Evolutionary conservation across 139 green algal species (phyloP).

Genomic region (Coelastrella sp.): DNA sequence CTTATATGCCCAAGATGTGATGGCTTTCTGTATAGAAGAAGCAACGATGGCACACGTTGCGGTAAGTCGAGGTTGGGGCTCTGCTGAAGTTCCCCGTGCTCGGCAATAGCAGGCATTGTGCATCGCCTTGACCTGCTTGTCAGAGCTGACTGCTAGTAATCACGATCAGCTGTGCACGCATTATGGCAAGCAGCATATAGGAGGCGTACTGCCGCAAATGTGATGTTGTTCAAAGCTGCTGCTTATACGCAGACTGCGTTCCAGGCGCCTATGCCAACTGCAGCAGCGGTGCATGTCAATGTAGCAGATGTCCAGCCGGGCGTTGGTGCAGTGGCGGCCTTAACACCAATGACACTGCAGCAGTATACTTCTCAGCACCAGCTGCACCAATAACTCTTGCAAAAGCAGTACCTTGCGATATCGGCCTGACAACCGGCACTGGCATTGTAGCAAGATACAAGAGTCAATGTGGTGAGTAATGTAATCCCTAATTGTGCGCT

Average conservation of each 20-base stretch:
- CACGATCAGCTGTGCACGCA: too few species aligned
- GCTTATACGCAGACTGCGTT: not conserved
- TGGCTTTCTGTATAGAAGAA: too few species aligned
- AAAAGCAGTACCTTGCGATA: not conserved
- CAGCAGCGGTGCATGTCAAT: not conserved
- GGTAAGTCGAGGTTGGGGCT: too few species aligned
- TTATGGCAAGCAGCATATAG: too few species aligned
- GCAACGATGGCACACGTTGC: too few species aligned
- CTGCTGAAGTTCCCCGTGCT: too few species aligned
- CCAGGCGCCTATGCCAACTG: not conserved
- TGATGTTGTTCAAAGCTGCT: not conserved
- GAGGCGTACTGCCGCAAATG: too few species aligned
- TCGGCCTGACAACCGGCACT: not conserved
- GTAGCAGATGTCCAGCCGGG: not conserved
- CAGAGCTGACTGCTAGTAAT: too few species aligned
- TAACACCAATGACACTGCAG: not conserved
- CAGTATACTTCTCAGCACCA: not conserved
- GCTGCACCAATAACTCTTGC: not conserved
- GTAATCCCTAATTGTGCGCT: too few species aligned
- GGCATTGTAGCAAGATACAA: not conserved
- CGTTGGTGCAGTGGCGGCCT: not conserved
- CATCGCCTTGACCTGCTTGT: too few species aligned
- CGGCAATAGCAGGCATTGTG: too few species aligned
- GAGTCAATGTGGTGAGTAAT: not conserved
- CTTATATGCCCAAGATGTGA: too few species aligned